Evolutionary conservation across 129 eudicot species (phyloP).

Genomic region (Helianthus annuus): HanXRQr2.0-SUNRISE NC_035438.2:14497137-14497636

Average conservation of each 20-base stretch:
- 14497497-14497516: conserved; percentile 83
- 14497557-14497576: conserved; percentile 94
- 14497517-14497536: conserved; percentile 91
- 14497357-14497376: conserved; percentile 44
- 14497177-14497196: conserved; percentile 72
- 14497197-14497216: conserved; percentile 92
- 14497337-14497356: conserved; percentile 58
- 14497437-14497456: conserved; percentile 82
- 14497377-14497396: conserved; percentile 51
- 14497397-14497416: conserved; percentile 58
- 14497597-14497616: neutral
- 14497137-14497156: conserved; percentile 62
- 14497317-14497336: conserved; percentile 95
- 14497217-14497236: conserved; percentile 55
- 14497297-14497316: conserved; percentile 60
- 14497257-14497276: conserved; percentile 95
- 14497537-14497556: conserved; percentile 89
- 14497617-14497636: conserved; percentile 2
- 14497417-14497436: conserved; percentile 81
- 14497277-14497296: conserved; percentile 84
- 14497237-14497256: conserved; percentile 76
- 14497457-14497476: conserved; percentile 90
- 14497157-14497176: conserved; percentile 71
- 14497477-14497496: conserved; percentile 84
- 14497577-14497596: conserved; percentile 23